Percentiles rank a stretch among this genome's conserved stretches.
Conservation (phyloP, 2,329 filamentous ascomycete genomes). For the Aspergillus arachidicola region DNA sequence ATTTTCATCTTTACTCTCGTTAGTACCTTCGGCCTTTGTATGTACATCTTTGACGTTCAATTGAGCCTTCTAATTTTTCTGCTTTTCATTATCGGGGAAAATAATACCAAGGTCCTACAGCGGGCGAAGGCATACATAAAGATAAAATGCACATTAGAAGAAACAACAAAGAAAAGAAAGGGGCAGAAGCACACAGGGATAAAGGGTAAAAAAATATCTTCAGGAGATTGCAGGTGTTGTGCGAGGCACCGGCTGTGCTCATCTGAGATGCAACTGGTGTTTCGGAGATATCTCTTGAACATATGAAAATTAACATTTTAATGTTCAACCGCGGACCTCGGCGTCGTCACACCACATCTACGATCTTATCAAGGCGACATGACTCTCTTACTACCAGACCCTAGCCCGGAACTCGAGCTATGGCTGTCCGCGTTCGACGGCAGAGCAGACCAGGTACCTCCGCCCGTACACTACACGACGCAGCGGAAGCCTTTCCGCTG, state of each 20-base stretch:
- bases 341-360: neutral
- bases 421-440: neutral
- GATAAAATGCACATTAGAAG: neutral
- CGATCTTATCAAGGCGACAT: neutral
- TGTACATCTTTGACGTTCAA: slow-evolving; percentile 8
- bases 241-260: slow-evolving; percentile 1
- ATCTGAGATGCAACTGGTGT: neutral
- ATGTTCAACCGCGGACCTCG: neutral
- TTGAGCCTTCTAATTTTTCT: neutral
- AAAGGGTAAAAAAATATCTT: neutral
- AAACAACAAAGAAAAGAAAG: too few species aligned
- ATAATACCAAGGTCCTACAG: neutral
- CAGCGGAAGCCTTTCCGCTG: too few species aligned
- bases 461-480: too few species aligned
- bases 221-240: neutral
- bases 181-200: neutral
- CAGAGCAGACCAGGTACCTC: neutral
- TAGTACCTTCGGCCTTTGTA: slow-evolving; percentile 9
- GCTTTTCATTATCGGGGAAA: neutral
- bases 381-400: neutral
- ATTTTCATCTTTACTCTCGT: neutral
- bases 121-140: neutral
- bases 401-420: neutral
- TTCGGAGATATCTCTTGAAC: neutral
- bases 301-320: neutral